phyloP scores from a whole-genome alignment of 805 yeast genomes.

The Soucietia sequanensis region DNA sequence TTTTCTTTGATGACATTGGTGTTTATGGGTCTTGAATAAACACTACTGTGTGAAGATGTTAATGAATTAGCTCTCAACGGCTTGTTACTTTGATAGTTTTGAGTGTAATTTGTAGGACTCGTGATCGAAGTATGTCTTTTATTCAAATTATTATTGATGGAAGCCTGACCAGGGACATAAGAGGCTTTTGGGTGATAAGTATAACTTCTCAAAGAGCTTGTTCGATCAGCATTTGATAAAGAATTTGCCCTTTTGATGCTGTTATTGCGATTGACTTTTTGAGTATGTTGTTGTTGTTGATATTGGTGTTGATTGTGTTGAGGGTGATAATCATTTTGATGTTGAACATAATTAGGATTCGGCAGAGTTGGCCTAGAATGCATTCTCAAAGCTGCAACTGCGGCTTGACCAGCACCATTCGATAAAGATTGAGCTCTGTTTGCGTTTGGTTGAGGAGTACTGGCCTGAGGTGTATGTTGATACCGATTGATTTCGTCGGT shows the following conservation, averaged over 20 bases:
- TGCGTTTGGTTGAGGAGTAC: constrained; percentile 15
- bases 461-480: constrained; percentile 14
- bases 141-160: constrained; percentile 1
- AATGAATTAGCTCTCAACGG: not conserved
- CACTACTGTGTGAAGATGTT: not conserved
- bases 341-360: constrained; percentile 5
- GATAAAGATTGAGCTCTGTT: constrained; percentile 23
- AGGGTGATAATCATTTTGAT: constrained; percentile 3
- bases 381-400: constrained; percentile 37
- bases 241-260: constrained; percentile 19
- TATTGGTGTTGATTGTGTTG: constrained; percentile 4
- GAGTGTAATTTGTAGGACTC: not conserved
- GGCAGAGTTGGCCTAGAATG: no score
- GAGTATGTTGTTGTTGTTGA: constrained; percentile 6
- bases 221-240: constrained; percentile 15
- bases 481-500: constrained; percentile 23
- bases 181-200: constrained; percentile 40
- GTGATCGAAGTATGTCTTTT: not conserved
- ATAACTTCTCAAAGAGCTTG: constrained; percentile 36
- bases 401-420: constrained; percentile 40
- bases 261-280: constrained; percentile 2
- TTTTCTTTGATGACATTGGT: constrained; percentile 4
- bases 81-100: not conserved
- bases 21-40: not conserved
- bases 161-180: constrained; percentile 30